Evolutionary conservation across 1,284 basidiomycete species (phyloP).

Genomic region (Earliella scabrosa): DNA sequence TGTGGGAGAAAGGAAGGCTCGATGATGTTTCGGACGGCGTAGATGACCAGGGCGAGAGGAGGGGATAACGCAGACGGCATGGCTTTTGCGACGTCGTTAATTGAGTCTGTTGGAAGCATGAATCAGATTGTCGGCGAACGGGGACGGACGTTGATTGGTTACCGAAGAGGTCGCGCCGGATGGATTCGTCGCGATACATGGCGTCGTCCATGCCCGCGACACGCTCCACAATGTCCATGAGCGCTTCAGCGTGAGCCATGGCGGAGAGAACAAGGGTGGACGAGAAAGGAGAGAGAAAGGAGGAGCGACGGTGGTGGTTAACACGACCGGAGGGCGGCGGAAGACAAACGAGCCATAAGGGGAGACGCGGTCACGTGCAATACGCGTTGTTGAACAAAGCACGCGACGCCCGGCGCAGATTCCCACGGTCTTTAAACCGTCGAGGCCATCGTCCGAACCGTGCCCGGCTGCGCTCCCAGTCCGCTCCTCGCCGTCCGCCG

Average conservation of each 20-base stretch:
- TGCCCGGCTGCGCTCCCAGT: slow-evolving; percentile 6
- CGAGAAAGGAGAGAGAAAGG: background rate
- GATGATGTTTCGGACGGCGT: slow-evolving; percentile 23
- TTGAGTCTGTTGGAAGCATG: too few relatives aligned
- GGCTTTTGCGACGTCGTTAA: too few relatives aligned
- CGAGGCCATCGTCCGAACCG: slow-evolving; percentile 8
- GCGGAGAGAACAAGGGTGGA: background rate
- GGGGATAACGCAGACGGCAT: slow-evolving; percentile 9
- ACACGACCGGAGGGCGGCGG: background rate
- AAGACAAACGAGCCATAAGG: background rate
- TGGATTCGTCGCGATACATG: background rate
- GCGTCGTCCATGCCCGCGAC: background rate
- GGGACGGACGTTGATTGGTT: too few relatives aligned
- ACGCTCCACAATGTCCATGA: background rate
- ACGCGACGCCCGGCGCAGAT: slow-evolving; percentile 1
- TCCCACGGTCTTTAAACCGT: slow-evolving; percentile 21
- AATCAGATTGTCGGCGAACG: too few relatives aligned
- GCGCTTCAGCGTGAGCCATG: background rate
- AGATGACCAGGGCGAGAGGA: slow-evolving; percentile 15
- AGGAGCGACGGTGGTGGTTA: background rate
- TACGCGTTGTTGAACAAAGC: slow-evolving; percentile 24
- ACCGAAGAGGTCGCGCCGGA: slow-evolving; percentile 15
- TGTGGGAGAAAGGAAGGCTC: slow-evolving; percentile 12
- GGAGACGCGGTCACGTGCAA: slow-evolving; percentile 23
- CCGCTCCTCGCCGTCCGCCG: slow-evolving; percentile 17